A percentile compares a stretch with the other conserved stretches of the same genome.
phyloP scores from a whole-genome alignment of 495 filamentous ascomycete genomes.

The Achaetomiella virescens region DNA sequence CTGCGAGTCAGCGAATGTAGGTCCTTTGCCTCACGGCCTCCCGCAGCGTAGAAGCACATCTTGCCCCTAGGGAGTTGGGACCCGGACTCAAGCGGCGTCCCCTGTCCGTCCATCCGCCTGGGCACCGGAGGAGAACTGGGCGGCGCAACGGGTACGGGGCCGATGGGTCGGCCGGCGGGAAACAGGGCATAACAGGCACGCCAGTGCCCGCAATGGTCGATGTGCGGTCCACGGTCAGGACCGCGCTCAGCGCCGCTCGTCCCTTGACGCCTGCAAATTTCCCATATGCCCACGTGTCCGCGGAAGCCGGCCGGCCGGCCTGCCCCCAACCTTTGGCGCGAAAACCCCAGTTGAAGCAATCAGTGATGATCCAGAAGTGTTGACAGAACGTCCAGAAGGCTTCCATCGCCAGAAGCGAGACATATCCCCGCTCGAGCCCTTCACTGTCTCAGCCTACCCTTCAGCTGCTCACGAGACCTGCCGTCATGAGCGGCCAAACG shows the following conservation, averaged over 20 bases:
- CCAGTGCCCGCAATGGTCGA: neutral
- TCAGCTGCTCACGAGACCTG: neutral
- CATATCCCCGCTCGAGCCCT: neutral
- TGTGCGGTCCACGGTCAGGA: neutral
- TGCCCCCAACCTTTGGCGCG: neutral
- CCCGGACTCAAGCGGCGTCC: neutral
- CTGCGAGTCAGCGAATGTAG: neutral
- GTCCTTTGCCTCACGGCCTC: neutral
- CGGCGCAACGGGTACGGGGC: slow-evolving; percentile 4
- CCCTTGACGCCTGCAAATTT: neutral
- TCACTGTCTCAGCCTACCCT: neutral
- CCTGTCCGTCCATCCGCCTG: slow-evolving; percentile 1
- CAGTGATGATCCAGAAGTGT: neutral
- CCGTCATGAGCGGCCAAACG: neutral
- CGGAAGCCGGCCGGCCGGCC: neutral
- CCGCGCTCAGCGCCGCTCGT: slow-evolving; percentile 5
- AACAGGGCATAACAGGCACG: neutral
- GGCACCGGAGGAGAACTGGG: neutral
- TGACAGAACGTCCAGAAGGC: slow-evolving; percentile 1
- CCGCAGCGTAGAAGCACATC: neutral
- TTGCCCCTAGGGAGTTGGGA: neutral
- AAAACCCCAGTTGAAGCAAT: neutral
- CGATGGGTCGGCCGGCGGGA: neutral
- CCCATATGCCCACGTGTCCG: neutral
- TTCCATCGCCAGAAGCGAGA: slow-evolving; percentile 5